Conservation (phyloP, 331 rosid species). For the Arachis monticola region DNA sequence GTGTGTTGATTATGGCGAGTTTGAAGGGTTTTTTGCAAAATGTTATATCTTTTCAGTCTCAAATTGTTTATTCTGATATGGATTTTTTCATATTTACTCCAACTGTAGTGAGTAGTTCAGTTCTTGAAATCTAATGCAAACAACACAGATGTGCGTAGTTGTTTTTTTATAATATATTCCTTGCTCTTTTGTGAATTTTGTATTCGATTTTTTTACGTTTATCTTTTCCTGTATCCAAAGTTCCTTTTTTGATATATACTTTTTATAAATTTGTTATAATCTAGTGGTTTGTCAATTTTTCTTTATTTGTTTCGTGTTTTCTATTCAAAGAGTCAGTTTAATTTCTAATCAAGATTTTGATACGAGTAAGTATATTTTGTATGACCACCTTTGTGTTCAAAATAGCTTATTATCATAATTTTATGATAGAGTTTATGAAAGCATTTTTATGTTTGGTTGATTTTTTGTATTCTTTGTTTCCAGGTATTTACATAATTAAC, state of each 20-base stretch:
- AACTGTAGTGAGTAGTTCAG: too few species aligned
- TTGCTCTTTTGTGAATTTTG: too few species aligned
- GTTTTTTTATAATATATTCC: too few species aligned
- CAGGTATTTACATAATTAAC: conserved; percentile 80
- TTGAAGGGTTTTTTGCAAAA: neutral
- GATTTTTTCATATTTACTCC: neutral
- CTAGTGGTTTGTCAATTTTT: neutral
- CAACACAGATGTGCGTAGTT: too few species aligned
- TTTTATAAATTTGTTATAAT: neutral
- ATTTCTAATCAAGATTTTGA: neutral
- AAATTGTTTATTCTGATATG: neutral
- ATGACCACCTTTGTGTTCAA: neutral
- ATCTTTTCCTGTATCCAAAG: too few species aligned
- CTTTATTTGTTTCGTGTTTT: neutral
- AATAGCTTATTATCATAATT: neutral
- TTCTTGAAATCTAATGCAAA: too few species aligned
- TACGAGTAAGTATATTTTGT: neutral
- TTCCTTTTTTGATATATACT: neutral
- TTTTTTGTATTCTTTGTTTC: neutral
- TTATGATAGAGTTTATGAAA: neutral
- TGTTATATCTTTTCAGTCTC: neutral
- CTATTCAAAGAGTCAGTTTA: conserved; percentile 8
- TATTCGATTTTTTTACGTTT: too few species aligned
- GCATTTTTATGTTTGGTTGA: conserved; percentile 12
- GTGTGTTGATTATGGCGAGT: neutral